Base-by-base conservation (phyloP, 352 stramenopile genomes). In the Pythium dissotocum region DNA sequence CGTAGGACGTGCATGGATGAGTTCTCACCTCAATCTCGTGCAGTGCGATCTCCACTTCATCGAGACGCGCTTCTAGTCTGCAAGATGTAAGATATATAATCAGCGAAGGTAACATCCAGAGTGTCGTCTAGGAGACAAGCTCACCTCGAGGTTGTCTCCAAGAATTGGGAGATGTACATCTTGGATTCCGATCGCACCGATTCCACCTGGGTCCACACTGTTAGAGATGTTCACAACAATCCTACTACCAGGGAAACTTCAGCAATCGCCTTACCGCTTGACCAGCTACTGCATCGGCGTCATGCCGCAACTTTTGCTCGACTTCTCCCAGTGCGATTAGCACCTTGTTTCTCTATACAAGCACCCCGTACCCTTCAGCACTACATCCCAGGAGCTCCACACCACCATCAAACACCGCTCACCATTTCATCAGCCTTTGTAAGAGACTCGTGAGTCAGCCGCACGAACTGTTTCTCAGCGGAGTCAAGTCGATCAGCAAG, bases 381-480 rank as follows among this genome's bases (percentile, higher is more conserved):
- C 40, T 21, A 16, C n/a, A 60, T 13, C 0, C 21, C 35, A 52
- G 14, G 13, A 28, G 21, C 18, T 26, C 16, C 38, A 8, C 30
- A n/a, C 28, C 13, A n/a, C n/a, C n/a, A 18, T 6, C 9, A 35
- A 42, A 12, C 18, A 3, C 24, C 42, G 54, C 58, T n/a, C 61
- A 91, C 83, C 79, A 89, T 60, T 21, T 87, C 77, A 52, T 89
- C 81, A 18, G 69, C 71, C 35, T 70, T 75, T 9, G 32, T 56
- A 2, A 80, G 32, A 5, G 76, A 73, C 10, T 82, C 71, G 18
- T 77, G 68, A n/a, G 76, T 69, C 28, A 83, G 57, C 21, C 58
- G 56, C 10, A 76, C 66, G 33, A 91, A 80, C 4, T 75, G 76
- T 14, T 87, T 64, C 70, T 89, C 83, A 2, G 74, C 67, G 46